A percentile compares a stretch with the other conserved stretches of the same genome.
These are phyloP conservation scores for Lipomyces chichibuensis DNA, from an alignment of 805 yeast species.

Conservation along the genomic window DNA sequence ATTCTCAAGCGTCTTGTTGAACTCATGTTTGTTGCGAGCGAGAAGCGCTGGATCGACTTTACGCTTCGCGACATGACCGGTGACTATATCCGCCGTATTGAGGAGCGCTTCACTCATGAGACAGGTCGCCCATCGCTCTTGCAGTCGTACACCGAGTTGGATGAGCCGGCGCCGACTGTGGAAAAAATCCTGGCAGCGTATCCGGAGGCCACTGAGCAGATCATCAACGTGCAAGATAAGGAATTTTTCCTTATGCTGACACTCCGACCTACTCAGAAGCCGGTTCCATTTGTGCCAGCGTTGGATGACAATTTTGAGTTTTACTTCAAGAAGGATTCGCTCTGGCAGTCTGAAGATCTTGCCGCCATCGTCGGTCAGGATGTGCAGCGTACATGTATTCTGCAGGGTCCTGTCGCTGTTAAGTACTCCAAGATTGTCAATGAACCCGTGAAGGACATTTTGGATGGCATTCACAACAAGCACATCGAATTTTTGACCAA, in stretches of 20 bases:
- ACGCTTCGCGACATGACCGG: slow-evolving; percentile 86
- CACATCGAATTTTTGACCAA: slow-evolving; percentile 67
- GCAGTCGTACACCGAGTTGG: slow-evolving; percentile 71
- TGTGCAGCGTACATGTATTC: slow-evolving; percentile 97
- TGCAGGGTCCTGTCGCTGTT: slow-evolving; percentile 98
- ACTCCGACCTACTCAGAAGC: slow-evolving; percentile 85
- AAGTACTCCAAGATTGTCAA: slow-evolving; percentile 82
- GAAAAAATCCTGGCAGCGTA: slow-evolving; percentile 65
- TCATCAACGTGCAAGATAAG: slow-evolving; percentile 91
- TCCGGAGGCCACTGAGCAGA: slow-evolving; percentile 76
- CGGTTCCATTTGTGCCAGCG: slow-evolving; percentile 96
- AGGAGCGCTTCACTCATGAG: slow-evolving; percentile 83
- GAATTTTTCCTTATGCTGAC: slow-evolving; percentile 88
- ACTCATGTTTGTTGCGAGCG: slow-evolving; percentile 78
- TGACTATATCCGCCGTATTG: slow-evolving; percentile 86
- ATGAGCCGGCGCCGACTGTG: slow-evolving; percentile 64
- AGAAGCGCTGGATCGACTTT: slow-evolving; percentile 83
- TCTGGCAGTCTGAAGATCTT: slow-evolving; percentile 98
- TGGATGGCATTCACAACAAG: slow-evolving; percentile 88
- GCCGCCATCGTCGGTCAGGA: slow-evolving; percentile 95
- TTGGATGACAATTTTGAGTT: slow-evolving; percentile 92
- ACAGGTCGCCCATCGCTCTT: slow-evolving; percentile 59
- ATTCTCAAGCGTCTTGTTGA: slow-evolving; percentile 86
- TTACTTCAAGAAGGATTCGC: slow-evolving; percentile 96
- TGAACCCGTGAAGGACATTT: slow-evolving; percentile 88